phyloP scores from a whole-genome alignment of 2,329 filamentous ascomycete species.

The Pseudogymnoascus sp. region DNA sequence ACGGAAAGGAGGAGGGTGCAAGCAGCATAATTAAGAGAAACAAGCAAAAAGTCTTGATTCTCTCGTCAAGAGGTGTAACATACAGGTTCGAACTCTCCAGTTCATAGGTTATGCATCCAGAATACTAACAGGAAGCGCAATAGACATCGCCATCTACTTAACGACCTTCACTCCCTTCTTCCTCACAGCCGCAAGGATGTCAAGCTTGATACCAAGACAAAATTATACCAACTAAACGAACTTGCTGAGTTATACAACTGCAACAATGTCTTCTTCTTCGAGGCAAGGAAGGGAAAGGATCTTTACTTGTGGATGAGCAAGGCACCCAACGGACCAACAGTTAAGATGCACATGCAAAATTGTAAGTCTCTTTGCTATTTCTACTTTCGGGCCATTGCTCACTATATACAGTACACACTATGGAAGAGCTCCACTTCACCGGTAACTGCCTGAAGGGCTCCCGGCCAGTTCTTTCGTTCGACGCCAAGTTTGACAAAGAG shows the following conservation, averaged over 20 bases:
- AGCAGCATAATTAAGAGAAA: conserved; percentile 43
- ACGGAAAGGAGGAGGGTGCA: conserved; percentile 28
- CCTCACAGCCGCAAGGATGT: conserved; percentile 91
- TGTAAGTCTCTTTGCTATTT: conserved; percentile 35
- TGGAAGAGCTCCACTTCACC: conserved; percentile 93
- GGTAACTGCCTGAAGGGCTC: conserved; percentile 96
- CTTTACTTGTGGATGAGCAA: conserved; percentile 91
- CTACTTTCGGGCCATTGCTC: background rate
- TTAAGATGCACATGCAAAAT: conserved; percentile 71
- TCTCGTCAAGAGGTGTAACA: conserved; percentile 88
- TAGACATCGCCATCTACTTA: conserved; percentile 87
- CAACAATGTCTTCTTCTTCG: conserved; percentile 92
- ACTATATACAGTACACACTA: conserved; percentile 67
- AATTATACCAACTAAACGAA: conserved; percentile 75
- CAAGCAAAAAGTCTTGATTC: conserved; percentile 74
- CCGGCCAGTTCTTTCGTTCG: conserved; percentile 84
- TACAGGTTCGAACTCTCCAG: conserved; percentile 52
- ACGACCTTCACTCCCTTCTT: conserved; percentile 80
- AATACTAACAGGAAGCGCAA: conserved; percentile 13
- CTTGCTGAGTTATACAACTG: conserved; percentile 72
- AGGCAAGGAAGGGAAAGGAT: conserved; percentile 89
- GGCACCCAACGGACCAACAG: conserved; percentile 58
- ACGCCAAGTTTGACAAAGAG: conserved; percentile 73
- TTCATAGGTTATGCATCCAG: background rate
- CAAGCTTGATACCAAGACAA: conserved; percentile 94